phyloP scores from a whole-genome alignment of 371 early-diverging fungal species.

The Mucor piriformis region DNA sequence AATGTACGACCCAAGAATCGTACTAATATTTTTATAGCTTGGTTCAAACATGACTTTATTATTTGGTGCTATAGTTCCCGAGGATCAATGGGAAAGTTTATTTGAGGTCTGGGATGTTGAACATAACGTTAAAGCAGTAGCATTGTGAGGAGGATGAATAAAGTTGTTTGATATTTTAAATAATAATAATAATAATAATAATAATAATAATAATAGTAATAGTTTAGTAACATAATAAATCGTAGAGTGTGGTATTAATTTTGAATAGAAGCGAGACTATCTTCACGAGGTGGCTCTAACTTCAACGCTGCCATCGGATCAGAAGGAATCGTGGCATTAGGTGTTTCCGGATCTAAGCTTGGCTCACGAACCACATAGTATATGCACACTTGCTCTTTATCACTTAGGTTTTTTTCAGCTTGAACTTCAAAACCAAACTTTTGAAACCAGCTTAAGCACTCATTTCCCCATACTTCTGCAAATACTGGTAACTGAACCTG shows the following conservation, averaged over 20 bases:
- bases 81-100: conserved; percentile 43
- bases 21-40: conserved; percentile 26
- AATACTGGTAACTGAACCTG: conserved; percentile 33
- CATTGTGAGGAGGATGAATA: neutral
- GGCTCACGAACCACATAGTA: conserved; percentile 34
- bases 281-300: conserved; percentile 33
- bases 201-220: neutral
- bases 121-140: neutral
- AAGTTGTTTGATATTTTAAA: too few relatives aligned
- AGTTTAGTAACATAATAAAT: neutral
- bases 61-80: conserved; percentile 49
- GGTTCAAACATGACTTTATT: conserved; percentile 42
- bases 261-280: neutral
- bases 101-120: conserved; percentile 33
- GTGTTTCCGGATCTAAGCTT: conserved; percentile 3
- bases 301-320: conserved; percentile 16
- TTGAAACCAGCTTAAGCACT: conserved; percentile 19
- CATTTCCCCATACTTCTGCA: conserved; percentile 30
- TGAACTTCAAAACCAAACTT: conserved; percentile 23
- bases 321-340: neutral
- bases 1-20: too few relatives aligned
- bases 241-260: neutral
- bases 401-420: conserved; percentile 12
- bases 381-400: conserved; percentile 6
- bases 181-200: neutral